Conservation (phyloP, 2,329 filamentous ascomycete genomes). For the Exophiala sideris region DNA sequence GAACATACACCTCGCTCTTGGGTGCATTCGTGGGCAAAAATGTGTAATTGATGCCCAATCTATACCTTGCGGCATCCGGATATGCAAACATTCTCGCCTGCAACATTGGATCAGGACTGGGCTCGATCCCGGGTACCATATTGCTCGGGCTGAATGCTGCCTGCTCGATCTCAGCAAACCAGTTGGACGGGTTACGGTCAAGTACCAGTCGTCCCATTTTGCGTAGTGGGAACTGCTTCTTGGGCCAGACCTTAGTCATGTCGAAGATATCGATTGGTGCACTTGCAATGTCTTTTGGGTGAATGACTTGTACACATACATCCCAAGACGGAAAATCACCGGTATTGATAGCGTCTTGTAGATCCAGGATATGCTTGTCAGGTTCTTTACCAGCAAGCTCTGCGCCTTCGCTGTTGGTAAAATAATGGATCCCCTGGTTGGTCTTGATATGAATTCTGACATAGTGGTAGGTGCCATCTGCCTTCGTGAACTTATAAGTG, state of each 20-base stretch:
- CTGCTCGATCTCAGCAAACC: conserved; percentile 65
- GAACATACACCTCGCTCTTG: conserved; percentile 43
- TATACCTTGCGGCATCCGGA: conserved; percentile 50
- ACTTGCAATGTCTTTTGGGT: conserved; percentile 59
- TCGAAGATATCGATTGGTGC: conserved; percentile 65
- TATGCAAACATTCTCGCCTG: conserved; percentile 62
- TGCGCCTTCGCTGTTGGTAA: conserved; percentile 56
- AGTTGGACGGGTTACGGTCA: conserved; percentile 64
- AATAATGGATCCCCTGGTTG: conserved; percentile 59
- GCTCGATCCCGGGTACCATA: conserved; percentile 62
- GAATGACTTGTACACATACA: conserved; percentile 61
- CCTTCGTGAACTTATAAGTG: conserved; percentile 64
- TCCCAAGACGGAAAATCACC: conserved; percentile 63
- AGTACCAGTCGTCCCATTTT: conserved; percentile 62
- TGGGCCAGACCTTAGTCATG: conserved; percentile 67
- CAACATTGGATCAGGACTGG: conserved; percentile 62
- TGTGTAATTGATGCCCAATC: conserved; percentile 41
- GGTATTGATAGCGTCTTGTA: conserved; percentile 60
- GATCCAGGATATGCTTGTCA: conserved; percentile 61
- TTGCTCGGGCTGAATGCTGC: conserved; percentile 64
- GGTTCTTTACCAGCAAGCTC: conserved; percentile 57
- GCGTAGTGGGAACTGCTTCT: conserved; percentile 59
- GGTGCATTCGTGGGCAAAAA: conserved; percentile 39
- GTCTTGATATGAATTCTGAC: conserved; percentile 63
- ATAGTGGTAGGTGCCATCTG: conserved; percentile 63